Conservation (phyloP, 257 asterid species). For the Solanum paucissectum region DNA sequence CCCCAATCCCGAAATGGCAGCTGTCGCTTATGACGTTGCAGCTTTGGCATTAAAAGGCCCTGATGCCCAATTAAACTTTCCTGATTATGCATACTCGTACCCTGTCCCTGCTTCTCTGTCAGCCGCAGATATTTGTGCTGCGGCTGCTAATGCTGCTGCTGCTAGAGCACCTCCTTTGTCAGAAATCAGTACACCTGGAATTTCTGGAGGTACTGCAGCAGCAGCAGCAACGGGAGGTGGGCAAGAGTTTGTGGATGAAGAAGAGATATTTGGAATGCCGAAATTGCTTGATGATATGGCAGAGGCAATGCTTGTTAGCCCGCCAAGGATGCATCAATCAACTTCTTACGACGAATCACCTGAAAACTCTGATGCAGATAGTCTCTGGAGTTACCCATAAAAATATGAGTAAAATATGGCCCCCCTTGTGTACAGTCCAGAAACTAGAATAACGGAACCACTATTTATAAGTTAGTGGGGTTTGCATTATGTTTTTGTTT, state of each 20-base stretch:
- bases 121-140: background rate
- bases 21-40: constrained; percentile 16
- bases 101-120: constrained; percentile 2
- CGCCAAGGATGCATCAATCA: constrained; percentile 2
- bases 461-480: background rate
- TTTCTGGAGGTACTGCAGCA: background rate
- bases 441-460: background rate
- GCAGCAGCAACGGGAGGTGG: background rate
- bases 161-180: background rate
- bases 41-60: constrained; percentile 11
- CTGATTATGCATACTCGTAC: background rate
- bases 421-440: background rate
- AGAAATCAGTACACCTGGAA: background rate
- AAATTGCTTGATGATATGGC: constrained; percentile 12
- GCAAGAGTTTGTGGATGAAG: background rate
- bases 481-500: background rate
- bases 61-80: constrained; percentile 7
- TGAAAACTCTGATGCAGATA: background rate
- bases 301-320: constrained; percentile 4
- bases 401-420: background rate
- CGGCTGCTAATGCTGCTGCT: background rate
- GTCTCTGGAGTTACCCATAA: constrained; percentile 1
- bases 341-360: background rate
- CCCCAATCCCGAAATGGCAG: constrained; percentile 12
- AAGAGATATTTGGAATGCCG: constrained; percentile 2